Percentiles rank a stretch among this genome's conserved stretches.
phyloP scores from a whole-genome alignment of 345 rosid genomes.

The Populus euphratica region DNA sequence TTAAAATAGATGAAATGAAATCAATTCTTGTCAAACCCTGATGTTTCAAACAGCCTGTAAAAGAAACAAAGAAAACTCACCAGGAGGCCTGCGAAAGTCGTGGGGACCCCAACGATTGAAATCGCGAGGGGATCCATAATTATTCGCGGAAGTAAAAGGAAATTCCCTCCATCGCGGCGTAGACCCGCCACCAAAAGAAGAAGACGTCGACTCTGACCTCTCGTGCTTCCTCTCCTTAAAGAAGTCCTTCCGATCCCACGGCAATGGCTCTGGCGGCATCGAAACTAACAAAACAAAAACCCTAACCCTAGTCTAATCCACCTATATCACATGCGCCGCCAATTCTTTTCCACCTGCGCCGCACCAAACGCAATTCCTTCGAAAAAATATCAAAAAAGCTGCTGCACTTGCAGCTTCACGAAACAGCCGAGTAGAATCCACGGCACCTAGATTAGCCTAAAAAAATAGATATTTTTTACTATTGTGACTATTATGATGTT shows the following conservation, averaged over 20 bases:
- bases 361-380: conserved; percentile 1
- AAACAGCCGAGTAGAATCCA: not conserved
- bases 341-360: not conserved
- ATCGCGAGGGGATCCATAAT: conserved; percentile 45
- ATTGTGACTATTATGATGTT: not conserved
- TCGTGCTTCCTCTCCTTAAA: conserved; percentile 85
- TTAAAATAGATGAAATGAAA: not conserved
- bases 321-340: not conserved
- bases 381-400: conserved; percentile 1
- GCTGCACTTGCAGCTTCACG: not conserved
- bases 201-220: conserved; percentile 43
- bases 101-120: conserved; percentile 54
- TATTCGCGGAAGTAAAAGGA: conserved; percentile 41
- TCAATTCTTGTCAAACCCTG: not conserved
- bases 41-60: too few species aligned
- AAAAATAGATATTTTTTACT: not conserved
- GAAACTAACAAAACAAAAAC: conserved; percentile 23
- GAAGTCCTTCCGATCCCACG: conserved; percentile 90
- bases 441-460: conserved; percentile 12
- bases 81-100: conserved; percentile 80
- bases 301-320: conserved; percentile 18
- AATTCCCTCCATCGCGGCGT: conserved; percentile 74
- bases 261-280: conserved; percentile 95
- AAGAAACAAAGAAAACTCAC: conserved; percentile 30
- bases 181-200: conserved; percentile 37